Conservation (phyloP, 768 basidiomycete genomes). For the Suillus discolor region DNA sequence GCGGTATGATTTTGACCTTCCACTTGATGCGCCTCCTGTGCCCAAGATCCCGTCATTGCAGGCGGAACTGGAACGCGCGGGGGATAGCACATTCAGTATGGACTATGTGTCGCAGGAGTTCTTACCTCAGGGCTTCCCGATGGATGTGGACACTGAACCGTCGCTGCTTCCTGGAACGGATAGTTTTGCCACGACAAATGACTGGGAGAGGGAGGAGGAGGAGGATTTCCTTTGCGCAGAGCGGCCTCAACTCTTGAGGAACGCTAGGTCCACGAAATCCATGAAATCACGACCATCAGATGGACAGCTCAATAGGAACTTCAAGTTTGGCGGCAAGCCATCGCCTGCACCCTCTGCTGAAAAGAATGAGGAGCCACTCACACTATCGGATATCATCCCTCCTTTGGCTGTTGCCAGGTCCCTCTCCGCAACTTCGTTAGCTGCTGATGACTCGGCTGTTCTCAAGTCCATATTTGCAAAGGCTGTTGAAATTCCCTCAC, state of each 20-base stretch:
- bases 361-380: slow-evolving; percentile 40
- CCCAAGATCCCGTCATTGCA: slow-evolving; percentile 48
- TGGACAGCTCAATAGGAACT: slow-evolving; percentile 69
- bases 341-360: slow-evolving; percentile 13
- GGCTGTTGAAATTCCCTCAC: slow-evolving; percentile 40
- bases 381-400: slow-evolving; percentile 78
- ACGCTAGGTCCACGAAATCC: slow-evolving; percentile 23
- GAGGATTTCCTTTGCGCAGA: slow-evolving; percentile 30
- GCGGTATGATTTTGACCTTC: slow-evolving; percentile 45
- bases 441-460: slow-evolving; percentile 53
- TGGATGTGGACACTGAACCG: slow-evolving; percentile 35
- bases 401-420: slow-evolving; percentile 55
- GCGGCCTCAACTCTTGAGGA: slow-evolving; percentile 20
- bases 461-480: slow-evolving; percentile 58
- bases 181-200: slow-evolving; percentile 23
- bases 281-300: slow-evolving; percentile 53
- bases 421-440: slow-evolving; percentile 46
- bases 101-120: slow-evolving; percentile 21
- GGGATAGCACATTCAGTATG: slow-evolving; percentile 24
- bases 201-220: slow-evolving; percentile 41
- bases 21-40: slow-evolving; percentile 49
- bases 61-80: slow-evolving; percentile 26
- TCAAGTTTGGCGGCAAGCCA: slow-evolving; percentile 69
- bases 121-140: slow-evolving; percentile 17
- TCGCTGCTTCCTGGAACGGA: slow-evolving; percentile 44